Base-by-base conservation (phyloP, 164 flowering plant genomes). In the Vitis rupestris region DNA sequence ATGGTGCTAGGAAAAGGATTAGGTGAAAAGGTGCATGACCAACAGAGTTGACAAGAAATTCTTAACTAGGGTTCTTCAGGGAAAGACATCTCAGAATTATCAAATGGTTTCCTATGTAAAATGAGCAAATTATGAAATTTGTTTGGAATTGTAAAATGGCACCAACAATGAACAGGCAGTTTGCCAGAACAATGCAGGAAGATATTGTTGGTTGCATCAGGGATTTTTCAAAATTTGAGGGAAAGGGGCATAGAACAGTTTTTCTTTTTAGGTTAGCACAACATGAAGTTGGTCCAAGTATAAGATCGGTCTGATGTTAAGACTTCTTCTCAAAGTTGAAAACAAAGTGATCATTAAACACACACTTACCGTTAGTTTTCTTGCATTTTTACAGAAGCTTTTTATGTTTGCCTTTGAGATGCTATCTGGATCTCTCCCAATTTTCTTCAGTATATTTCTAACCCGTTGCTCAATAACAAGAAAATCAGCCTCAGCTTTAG, bases 401-500 rank as follows among this genome's bases (percentile, higher is more conserved):
- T 86, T 96, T 69, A 93, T 79, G 57, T 69, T 81, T 66, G 86
- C 29, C 79, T 85, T 89, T 47, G 91, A 65, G 73, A 96, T 92
- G 75, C 88, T 80, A 65, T 76, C 75, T 66, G 90, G 83, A 77
- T 90, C 95, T 79, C 92, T 86, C 63, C 99, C 97, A 68, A 89
- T 81, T 79, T 80, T 89, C 83, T 88, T 90, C 57, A 93, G 74
- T 63, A 88, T 85, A 79, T 75, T 74, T 68, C 75, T 82, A 59
- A 89, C 94, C n/a, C 82, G 81, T 53, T 81, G 82, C 78, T 90
- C 97, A 72, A 93, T 76, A 48, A 76, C 87, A 72, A 76, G 87
- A 80, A 80, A 77, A 75, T 96, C 99, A 67, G 92, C 84, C 83
- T 96, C 99, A 67, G 99, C 98, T 80, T 96, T 96, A 31, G 93